These are phyloP conservation scores for Ophiostoma sp. DNA, from an alignment of 2,329 filamentous ascomycete species.

Conservation along the genomic window DNA sequence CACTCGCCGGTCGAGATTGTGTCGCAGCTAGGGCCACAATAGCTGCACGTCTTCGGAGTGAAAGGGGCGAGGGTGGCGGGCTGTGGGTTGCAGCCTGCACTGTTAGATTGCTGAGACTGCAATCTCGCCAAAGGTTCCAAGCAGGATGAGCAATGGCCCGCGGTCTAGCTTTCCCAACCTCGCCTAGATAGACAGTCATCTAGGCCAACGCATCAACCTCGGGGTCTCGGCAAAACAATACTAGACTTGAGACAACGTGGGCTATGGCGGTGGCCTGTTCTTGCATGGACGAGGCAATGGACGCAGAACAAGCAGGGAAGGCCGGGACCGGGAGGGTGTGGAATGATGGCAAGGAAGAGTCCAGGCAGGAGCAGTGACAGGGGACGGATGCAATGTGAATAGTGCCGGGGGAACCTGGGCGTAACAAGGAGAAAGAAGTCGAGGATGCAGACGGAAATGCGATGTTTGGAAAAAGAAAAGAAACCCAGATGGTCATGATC, in stretches of 20 bases:
- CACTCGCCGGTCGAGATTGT: constrained; percentile 2
- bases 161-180: background rate
- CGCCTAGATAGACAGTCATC: background rate
- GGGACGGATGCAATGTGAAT: background rate
- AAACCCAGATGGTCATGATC: background rate
- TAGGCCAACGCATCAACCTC: background rate
- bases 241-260: background rate
- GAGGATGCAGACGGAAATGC: background rate
- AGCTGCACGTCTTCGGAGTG: background rate
- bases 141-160: background rate
- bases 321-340: background rate
- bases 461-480: background rate
- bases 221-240: background rate
- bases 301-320: background rate
- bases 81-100: background rate
- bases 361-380: background rate
- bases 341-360: background rate
- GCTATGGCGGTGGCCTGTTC: background rate
- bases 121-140: background rate
- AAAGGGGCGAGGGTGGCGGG: background rate
- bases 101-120: background rate
- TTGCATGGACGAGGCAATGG: background rate
- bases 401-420: background rate
- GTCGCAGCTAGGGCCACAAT: background rate
- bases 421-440: background rate